phyloP scores from a whole-genome alignment of 345 rosid species.

The Populus alba region DNA sequence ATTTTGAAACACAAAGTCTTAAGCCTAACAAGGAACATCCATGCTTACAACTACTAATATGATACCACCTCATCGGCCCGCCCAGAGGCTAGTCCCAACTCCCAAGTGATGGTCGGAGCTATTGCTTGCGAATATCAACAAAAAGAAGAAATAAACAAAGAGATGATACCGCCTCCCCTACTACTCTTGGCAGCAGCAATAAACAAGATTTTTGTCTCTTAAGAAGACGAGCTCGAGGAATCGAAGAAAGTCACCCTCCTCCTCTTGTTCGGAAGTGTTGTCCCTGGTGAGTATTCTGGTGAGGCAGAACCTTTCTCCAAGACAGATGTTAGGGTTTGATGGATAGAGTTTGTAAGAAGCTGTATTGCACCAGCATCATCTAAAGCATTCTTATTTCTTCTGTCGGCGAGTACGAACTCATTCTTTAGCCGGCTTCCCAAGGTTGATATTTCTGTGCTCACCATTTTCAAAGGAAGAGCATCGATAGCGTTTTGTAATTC shows the following conservation, averaged over 20 bases:
- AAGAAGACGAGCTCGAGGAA: constrained; percentile 34
- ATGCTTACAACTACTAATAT: neutral
- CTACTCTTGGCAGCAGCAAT: neutral
- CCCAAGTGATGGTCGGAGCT: neutral
- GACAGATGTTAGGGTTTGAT: constrained; percentile 34
- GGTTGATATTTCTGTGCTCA: constrained; percentile 45
- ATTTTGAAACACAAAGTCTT: neutral
- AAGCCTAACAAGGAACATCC: neutral
- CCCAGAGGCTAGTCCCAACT: neutral
- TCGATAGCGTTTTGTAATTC: constrained; percentile 37
- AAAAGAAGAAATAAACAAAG: neutral
- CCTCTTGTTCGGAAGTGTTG: constrained; percentile 35
- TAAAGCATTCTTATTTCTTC: constrained; percentile 10
- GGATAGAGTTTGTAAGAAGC: constrained; percentile 29
- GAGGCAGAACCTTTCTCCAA: constrained; percentile 37
- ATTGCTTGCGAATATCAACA: neutral
- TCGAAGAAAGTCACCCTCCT: constrained; percentile 30
- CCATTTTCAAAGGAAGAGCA: constrained; percentile 31
- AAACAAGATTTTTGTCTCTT: constrained; percentile 1
- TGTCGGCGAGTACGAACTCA: constrained; percentile 24
- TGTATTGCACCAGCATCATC: constrained; percentile 18
- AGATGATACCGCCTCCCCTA: neutral
- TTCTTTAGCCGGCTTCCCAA: constrained; percentile 39
- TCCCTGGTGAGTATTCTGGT: constrained; percentile 30
- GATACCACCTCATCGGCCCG: neutral